phyloP scores from a whole-genome alignment of 1,284 basidiomycete species.

The Naganishia cerealis region DNA sequence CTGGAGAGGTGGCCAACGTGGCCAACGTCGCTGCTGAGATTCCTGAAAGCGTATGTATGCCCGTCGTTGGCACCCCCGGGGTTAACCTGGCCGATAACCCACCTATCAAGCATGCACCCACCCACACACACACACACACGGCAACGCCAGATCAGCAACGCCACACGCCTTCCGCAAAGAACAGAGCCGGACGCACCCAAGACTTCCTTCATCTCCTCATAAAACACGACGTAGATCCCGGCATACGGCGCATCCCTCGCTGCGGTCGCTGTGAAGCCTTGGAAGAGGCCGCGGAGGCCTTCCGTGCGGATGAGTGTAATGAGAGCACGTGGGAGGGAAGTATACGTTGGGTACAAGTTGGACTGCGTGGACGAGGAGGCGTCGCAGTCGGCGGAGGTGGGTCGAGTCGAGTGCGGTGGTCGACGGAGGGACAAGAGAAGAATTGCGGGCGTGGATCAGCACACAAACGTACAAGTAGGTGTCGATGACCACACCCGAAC shows the following conservation, averaged over 20 bases:
- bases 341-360: slow-evolving; percentile 70
- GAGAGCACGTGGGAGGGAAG: slow-evolving; percentile 65
- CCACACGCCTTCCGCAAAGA: slow-evolving; percentile 40
- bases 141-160: slow-evolving; percentile 38
- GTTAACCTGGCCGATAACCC: slow-evolving; percentile 55
- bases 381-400: no score
- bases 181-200: slow-evolving; percentile 57
- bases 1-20: slow-evolving; percentile 80
- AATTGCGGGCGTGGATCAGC: background rate
- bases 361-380: slow-evolving; percentile 59
- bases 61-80: slow-evolving; percentile 47
- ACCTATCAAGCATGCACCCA: slow-evolving; percentile 58
- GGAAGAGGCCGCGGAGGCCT: slow-evolving; percentile 79
- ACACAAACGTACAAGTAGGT: background rate
- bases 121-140: slow-evolving; percentile 55
- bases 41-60: slow-evolving; percentile 57
- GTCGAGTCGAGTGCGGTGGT: no score
- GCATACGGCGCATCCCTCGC: slow-evolving; percentile 94
- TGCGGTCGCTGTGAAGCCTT: slow-evolving; percentile 85
- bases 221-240: slow-evolving; percentile 86
- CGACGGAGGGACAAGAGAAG: no score
- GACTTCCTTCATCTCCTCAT: slow-evolving; percentile 78
- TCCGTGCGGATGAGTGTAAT: slow-evolving; percentile 63
- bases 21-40: slow-evolving; percentile 76
- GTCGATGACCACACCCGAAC: background rate